Percentiles rank a stretch among this genome's conserved stretches.
Conservation (phyloP, 768 basidiomycete species). For the Glaciozyma antarctica region DNA sequence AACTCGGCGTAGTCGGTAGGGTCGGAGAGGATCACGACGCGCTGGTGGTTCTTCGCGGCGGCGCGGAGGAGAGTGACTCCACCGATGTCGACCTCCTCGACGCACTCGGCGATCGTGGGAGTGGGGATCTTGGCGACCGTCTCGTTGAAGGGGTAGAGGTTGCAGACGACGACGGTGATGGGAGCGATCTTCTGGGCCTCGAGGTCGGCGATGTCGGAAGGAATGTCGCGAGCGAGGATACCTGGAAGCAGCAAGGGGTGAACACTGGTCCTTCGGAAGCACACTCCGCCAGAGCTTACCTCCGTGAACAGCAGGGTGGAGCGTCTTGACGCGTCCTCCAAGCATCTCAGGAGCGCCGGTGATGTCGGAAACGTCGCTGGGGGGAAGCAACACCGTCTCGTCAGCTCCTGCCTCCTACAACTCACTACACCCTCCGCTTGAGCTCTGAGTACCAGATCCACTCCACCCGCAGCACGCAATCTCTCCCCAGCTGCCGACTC, state of each 20-base stretch:
- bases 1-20: constrained; percentile 79
- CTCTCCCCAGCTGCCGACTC: too few relatives aligned
- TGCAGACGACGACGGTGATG: constrained; percentile 96
- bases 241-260: constrained; percentile 46
- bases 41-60: constrained; percentile 94
- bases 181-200: constrained; percentile 72
- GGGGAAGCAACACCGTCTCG: background rate
- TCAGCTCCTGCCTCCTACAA: background rate
- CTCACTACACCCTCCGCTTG: background rate
- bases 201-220: constrained; percentile 81
- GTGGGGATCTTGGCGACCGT: constrained; percentile 73
- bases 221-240: constrained; percentile 84
- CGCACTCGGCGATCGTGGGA: constrained; percentile 81
- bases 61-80: constrained; percentile 95
- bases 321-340: constrained; percentile 93
- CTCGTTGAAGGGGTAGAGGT: constrained; percentile 90
- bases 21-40: constrained; percentile 53
- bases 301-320: constrained; percentile 95
- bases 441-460: too few relatives aligned
- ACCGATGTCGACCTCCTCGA: constrained; percentile 98
- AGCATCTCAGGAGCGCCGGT: constrained; percentile 99
- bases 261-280: background rate
- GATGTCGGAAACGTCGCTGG: constrained; percentile 90
- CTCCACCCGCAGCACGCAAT: too few relatives aligned
- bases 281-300: constrained; percentile 46